Evolutionary conservation across 73 alveolate genomes (phyloP), one percentile per base, ranked within the genome.

Genomic region (Uronychia setigera): DNA sequence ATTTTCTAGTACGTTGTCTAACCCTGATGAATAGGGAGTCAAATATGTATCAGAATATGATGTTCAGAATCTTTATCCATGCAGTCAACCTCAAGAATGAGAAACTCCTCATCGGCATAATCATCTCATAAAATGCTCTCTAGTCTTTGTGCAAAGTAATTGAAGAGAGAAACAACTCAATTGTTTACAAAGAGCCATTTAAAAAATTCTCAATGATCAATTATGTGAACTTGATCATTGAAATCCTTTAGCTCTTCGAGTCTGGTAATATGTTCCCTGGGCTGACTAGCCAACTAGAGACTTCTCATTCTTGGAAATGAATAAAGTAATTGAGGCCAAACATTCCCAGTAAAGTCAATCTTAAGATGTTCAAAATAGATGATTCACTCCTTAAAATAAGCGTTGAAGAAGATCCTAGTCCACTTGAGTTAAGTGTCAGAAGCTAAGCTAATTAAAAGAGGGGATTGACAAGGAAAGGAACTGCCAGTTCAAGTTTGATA

Each of bases 41-140:
- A 14, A 80, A 74, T 9, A 0, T 85, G 14, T 59, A 57, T 60
- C 86, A 81, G 46, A 28, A 60, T n/a, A 13, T 33, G 26, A 35
- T 82, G 33, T 82, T 81, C 60, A 88, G 79, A 32, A 75, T 88
- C 31, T 29, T 88, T 26, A 78, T 88, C 35, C 33, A 74, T 33
- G 85, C 81, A 0, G 57, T 88, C 30, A 60, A 82, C 26, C 29
- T 77, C 26, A 67, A 60, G 81, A 81, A 76, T 82, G 94, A 88
- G 34, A 88, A 82, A 33, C 60, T 88, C 32, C 28, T 81, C 32
- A 33, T 88, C 1, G 79, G 82, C n/a, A 76, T 81, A 11, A 59
- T 88, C 1, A 33, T 80, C 0, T 81, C 87, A 26, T 78, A 88
- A 77, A 88, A 88, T 81, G 83, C 88, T 29, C 79, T 88, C 35